Evolutionary conservation across 257 asterid genomes (phyloP).

Genomic region (Jaltomata sinuosa): DNA sequence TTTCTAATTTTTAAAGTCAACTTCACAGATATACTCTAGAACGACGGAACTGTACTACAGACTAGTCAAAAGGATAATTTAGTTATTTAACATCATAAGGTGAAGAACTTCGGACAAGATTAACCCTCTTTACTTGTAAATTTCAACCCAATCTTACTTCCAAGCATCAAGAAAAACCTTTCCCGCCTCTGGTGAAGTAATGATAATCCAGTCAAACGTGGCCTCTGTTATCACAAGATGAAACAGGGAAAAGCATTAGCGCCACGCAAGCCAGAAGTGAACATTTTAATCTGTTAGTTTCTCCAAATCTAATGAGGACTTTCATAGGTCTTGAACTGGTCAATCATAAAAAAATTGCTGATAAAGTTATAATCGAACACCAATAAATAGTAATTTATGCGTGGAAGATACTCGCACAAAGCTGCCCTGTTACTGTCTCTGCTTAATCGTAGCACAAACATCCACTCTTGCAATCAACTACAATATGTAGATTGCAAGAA

Average conservation of each 20-base stretch:
- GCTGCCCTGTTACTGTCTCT: background rate
- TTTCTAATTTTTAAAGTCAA: background rate
- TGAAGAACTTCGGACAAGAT: background rate
- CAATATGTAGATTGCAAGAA: background rate
- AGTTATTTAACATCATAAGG: background rate
- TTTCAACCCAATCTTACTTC: conserved; percentile 38
- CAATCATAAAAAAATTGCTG: background rate
- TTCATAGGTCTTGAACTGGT: background rate
- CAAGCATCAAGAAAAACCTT: conserved; percentile 73
- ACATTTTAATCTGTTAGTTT: background rate
- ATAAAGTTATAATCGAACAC: background rate
- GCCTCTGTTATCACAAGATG: conserved; percentile 33
- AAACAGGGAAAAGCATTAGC: background rate
- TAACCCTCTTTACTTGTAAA: background rate
- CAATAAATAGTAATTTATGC: background rate
- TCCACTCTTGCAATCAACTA: background rate
- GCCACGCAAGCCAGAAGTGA: background rate
- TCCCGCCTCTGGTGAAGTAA: conserved; percentile 88
- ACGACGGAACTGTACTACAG: background rate
- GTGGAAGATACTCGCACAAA: background rate
- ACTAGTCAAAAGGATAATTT: background rate
- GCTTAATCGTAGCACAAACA: background rate
- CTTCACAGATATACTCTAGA: background rate
- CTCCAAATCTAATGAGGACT: background rate
- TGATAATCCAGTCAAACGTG: conserved; percentile 66